These are phyloP conservation scores for Phytophthora hybrid DNA, from an alignment of 352 stramenopile genomes.

Conservation along the genomic window DNA sequence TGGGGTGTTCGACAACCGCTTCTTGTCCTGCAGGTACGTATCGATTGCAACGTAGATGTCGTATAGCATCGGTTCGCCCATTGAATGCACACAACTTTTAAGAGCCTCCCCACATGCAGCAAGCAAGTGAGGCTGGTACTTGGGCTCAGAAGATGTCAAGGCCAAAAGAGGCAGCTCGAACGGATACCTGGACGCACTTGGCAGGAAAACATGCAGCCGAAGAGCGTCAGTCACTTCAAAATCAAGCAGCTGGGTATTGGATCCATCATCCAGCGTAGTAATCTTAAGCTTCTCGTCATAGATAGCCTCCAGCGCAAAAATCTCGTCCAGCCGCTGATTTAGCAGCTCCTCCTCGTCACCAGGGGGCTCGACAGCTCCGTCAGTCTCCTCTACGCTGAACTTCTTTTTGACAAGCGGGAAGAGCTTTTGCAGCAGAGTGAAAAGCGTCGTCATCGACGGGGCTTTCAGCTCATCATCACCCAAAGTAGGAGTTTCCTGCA, in stretches of 20 bases:
- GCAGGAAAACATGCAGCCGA: conserved; percentile 66
- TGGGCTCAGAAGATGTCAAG: conserved; percentile 49
- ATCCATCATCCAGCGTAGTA: conserved; percentile 30
- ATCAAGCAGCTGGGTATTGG: conserved; percentile 42
- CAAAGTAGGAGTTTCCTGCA: conserved; percentile 28
- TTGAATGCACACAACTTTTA: conserved; percentile 53
- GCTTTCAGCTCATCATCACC: conserved; percentile 44
- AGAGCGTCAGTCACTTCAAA: conserved; percentile 61
- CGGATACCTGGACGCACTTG: conserved; percentile 67
- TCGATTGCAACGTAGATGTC: conserved; percentile 80
- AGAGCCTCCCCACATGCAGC: conserved; percentile 55
- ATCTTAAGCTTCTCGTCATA: conserved; percentile 78
- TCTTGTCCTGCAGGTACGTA: conserved; percentile 50
- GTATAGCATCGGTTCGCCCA: conserved; percentile 86
- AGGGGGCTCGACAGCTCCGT: conserved; percentile 16
- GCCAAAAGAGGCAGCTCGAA: conserved; percentile 75
- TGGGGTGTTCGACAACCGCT: conserved; percentile 32
- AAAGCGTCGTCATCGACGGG: conserved; percentile 48
- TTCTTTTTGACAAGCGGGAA: conserved; percentile 55
- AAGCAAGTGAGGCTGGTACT: conserved; percentile 55
- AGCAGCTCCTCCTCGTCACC: conserved; percentile 54
- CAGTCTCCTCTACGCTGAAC: conserved; percentile 40
- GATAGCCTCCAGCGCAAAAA: conserved; percentile 85
- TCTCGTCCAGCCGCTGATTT: conserved; percentile 71
- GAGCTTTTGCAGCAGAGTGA: conserved; percentile 50